Evolutionary conservation across 306 rosid genomes (phyloP), one percentile per base, ranked within the genome.

Genomic region (Inga oerstediana): DNA sequence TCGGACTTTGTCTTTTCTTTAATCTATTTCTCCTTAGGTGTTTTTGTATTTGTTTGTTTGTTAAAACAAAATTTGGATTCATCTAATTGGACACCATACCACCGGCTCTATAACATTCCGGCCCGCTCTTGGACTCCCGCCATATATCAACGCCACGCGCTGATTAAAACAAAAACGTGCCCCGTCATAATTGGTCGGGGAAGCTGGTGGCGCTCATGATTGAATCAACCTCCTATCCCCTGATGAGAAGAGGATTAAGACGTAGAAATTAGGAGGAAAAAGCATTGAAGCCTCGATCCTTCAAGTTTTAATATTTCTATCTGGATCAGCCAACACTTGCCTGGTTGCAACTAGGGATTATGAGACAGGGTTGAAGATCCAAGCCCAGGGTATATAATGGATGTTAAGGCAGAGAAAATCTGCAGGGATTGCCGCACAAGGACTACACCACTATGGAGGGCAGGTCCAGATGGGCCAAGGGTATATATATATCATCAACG

Each of bases 391-490:
- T 8, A 41, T 41, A 41, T 41, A 48, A 51, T 83, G 83, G 82
- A 78, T 8, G 65, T 45, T 61, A 71, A 24, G 30, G 14, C 74
- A 13, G 52, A 48, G 79, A 83, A 72, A 27, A 46, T 49, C 6
- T 72, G 76, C 16, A 72, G 76, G 59, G 59, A 77, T 69, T 88
- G 89, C 72, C 84, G 46, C 72, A 77, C 89, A 75, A 85, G 84
- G 19, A 77, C 70, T 32, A 88, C 91, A 2, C 87, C 91, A 22
- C 75, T 85, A 13, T 88, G 91, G 89, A 83, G 89, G 49, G 74
- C 80, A 14, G 91, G 91, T 64, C 91, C 89, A 3, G 85, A 83
- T 7, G 89, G 89, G 15, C 87, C 89, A 35, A 80, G 88, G 79
- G 90, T 82, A 79, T 74, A 14, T 39, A 32, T 32, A 32, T 1